Conservation (phyloP, 257 asterid species). For the Nicotiana otophora region DNA sequence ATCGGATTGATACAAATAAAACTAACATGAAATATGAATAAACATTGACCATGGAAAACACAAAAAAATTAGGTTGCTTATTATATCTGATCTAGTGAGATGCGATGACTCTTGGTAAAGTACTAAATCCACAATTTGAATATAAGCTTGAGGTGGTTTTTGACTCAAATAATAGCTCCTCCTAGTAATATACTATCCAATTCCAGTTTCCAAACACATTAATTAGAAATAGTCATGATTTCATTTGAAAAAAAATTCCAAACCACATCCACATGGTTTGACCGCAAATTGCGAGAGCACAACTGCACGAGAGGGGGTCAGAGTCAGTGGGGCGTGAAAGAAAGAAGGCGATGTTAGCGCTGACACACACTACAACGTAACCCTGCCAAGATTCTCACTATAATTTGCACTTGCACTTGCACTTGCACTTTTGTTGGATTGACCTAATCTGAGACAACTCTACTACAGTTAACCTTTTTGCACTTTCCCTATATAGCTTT, state of each 20-base stretch:
- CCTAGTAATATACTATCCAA: not conserved
- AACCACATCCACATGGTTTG: constrained; percentile 13
- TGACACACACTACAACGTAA: constrained; percentile 13
- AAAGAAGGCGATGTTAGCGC: constrained; percentile 31
- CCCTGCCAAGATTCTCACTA: not conserved
- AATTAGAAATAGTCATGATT: not conserved
- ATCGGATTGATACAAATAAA: not conserved
- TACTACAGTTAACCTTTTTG: no score
- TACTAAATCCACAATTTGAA: not conserved
- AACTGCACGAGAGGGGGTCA: not conserved
- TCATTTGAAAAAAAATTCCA: no score
- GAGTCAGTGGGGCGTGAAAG: not conserved
- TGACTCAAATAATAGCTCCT: not conserved
- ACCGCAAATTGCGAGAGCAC: constrained; percentile 12
- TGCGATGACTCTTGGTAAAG: not conserved
- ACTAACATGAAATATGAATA: not conserved
- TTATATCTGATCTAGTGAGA: not conserved
- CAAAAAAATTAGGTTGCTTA: not conserved
- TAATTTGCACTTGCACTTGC: no score
- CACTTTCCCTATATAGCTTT: no score
- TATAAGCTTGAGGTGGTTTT: not conserved
- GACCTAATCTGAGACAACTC: no score
- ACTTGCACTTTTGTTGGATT: no score
- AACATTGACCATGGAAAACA: not conserved
- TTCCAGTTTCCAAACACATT: not conserved